Conservation (phyloP, 1,284 basidiomycete species). For the Pyrrhoderma noxium region DNA sequence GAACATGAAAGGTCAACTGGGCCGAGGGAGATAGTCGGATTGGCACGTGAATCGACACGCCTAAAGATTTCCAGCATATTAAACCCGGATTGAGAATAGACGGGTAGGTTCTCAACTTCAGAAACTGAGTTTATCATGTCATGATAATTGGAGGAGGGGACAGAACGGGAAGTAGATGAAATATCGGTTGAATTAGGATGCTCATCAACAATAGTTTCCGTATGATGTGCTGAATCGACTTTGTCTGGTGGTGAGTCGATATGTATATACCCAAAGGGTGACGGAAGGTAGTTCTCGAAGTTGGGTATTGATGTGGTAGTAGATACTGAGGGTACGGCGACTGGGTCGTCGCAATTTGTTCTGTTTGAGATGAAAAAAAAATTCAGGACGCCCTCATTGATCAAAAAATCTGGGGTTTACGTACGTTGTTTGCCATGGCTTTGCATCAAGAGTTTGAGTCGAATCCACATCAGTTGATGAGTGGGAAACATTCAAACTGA, state of each 20-base stretch:
- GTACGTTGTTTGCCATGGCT: slow-evolving; percentile 8
- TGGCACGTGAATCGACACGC: slow-evolving; percentile 66
- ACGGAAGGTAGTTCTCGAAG: not conserved
- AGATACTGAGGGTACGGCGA: no score
- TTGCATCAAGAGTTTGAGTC: not conserved
- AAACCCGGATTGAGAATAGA: slow-evolving; percentile 86
- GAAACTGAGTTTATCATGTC: no score
- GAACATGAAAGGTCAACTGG: slow-evolving; percentile 89
- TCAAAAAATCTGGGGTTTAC: not conserved
- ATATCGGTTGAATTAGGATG: no score
- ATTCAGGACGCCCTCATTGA: no score
- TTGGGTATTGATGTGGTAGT: no score
- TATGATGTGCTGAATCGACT: not conserved
- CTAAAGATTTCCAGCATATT: slow-evolving; percentile 81
- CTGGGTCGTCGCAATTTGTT: no score
- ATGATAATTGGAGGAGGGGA: no score
- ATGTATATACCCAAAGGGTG: slow-evolving; percentile 7
- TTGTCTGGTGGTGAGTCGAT: not conserved
- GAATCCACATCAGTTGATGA: slow-evolving; percentile 12
- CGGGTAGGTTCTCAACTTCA: slow-evolving; percentile 28
- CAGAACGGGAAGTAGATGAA: no score
- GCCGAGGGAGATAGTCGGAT: slow-evolving; percentile 75
- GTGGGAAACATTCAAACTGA: slow-evolving; percentile 27
- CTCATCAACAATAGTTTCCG: not conserved
- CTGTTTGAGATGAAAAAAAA: no score